These are phyloP conservation scores for Xylaria sp. DNA, from an alignment of 495 filamentous ascomycete species.

Conservation along the genomic window DNA sequence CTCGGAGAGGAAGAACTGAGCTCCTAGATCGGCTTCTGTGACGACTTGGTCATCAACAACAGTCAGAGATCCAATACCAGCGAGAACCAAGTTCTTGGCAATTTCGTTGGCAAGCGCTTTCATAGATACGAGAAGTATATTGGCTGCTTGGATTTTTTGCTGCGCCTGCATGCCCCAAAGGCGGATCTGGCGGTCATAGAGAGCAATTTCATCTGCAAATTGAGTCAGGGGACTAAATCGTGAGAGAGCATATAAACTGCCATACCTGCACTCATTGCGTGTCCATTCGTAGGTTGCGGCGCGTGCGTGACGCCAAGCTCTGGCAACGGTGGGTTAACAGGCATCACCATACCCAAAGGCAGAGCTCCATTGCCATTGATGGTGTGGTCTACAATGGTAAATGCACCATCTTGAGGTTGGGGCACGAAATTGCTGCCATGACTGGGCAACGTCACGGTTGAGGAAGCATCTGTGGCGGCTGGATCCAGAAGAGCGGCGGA, in stretches of 20 bases:
- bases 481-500: constrained; percentile 5
- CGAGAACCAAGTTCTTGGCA: constrained; percentile 96
- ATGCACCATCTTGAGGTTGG: constrained; percentile 6
- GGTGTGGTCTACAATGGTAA: constrained; percentile 2
- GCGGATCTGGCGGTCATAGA: constrained; percentile 98
- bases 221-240: not conserved
- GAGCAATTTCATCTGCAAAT: constrained; percentile 84
- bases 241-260: not conserved
- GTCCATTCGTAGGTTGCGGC: constrained; percentile 20
- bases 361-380: constrained; percentile 22
- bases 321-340: constrained; percentile 7
- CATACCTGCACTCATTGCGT: constrained; percentile 29
- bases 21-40: constrained; percentile 80
- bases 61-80: constrained; percentile 90
- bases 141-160: constrained; percentile 84
- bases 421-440: not conserved
- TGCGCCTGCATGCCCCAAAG: constrained; percentile 97
- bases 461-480: not conserved
- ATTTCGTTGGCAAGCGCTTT: constrained; percentile 93
- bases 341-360: constrained; percentile 16
- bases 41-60: constrained; percentile 83
- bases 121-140: constrained; percentile 87
- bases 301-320: not conserved
- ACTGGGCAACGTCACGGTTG: not conserved
- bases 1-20: constrained; percentile 86